Conservation (phyloP, 2,329 filamentous ascomycete genomes). For the Pseudogymnoascus sp. region DNA sequence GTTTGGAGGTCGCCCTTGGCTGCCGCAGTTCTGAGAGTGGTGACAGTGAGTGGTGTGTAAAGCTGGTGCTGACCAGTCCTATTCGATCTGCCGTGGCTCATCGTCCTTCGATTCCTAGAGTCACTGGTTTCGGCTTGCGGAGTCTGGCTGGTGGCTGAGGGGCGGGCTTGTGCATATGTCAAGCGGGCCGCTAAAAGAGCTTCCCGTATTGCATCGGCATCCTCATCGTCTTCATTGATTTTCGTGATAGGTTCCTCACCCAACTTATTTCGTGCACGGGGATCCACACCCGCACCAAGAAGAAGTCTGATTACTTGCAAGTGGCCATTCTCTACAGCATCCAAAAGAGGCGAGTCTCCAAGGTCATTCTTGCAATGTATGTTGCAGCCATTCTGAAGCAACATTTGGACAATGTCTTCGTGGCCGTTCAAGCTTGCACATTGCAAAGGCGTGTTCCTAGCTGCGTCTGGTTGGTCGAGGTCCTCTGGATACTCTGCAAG, state of each 20-base stretch:
- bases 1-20: slow-evolving; percentile 56
- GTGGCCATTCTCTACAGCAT: slow-evolving; percentile 94
- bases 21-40: slow-evolving; percentile 54
- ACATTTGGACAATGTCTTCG: slow-evolving; percentile 76
- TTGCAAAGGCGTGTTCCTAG: slow-evolving; percentile 92
- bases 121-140: slow-evolving; percentile 23
- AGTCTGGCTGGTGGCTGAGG: slow-evolving; percentile 24
- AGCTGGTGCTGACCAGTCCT: slow-evolving; percentile 60
- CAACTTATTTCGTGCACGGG: slow-evolving; percentile 82
- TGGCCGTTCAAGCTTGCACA: slow-evolving; percentile 85
- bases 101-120: slow-evolving; percentile 45
- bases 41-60: slow-evolving; percentile 56
- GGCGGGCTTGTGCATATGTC: slow-evolving; percentile 37
- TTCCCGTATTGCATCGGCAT: slow-evolving; percentile 71
- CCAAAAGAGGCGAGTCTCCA: slow-evolving; percentile 88
- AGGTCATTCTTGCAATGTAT: slow-evolving; percentile 73
- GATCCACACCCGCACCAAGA: slow-evolving; percentile 82
- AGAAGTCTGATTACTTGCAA: slow-evolving; percentile 80
- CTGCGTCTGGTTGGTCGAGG: slow-evolving; percentile 83
- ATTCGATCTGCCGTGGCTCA: slow-evolving; percentile 42
- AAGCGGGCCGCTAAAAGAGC: slow-evolving; percentile 59
- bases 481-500: slow-evolving; percentile 78
- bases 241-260: slow-evolving; percentile 88
- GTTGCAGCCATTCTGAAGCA: slow-evolving; percentile 79
- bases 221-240: slow-evolving; percentile 66